Evolutionary conservation across 1,284 basidiomycete species (phyloP).

Genomic region (Ustilago hordei): DNA sequence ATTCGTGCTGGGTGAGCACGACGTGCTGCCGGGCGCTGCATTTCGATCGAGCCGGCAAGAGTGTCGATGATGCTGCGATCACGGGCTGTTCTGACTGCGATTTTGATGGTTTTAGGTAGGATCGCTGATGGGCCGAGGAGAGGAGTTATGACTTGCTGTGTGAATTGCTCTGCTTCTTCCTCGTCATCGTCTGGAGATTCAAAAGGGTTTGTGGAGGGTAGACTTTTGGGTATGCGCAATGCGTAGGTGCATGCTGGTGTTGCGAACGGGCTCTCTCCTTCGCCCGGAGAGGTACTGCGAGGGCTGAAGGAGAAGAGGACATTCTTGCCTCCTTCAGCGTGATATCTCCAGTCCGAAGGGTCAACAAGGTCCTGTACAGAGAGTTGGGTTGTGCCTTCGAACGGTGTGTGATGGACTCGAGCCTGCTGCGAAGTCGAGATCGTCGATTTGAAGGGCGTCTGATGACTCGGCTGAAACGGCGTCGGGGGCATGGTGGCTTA

Average conservation of each 20-base stretch:
- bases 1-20: conserved; percentile 29
- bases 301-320: conserved; percentile 40
- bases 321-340: conserved; percentile 54
- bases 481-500: conserved; percentile 41
- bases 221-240: conserved; percentile 34
- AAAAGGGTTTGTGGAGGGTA: not conserved
- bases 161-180: conserved; percentile 32
- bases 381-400: conserved; percentile 3
- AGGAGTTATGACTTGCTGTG: conserved; percentile 21
- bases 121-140: conserved; percentile 26
- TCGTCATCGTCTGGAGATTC: conserved; percentile 12
- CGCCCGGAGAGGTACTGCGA: not conserved
- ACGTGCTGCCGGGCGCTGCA: conserved; percentile 26
- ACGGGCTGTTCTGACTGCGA: conserved; percentile 14
- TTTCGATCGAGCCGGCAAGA: conserved; percentile 40
- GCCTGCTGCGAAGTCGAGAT: conserved; percentile 43
- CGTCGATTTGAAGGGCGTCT: conserved; percentile 54
- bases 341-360: conserved; percentile 46
- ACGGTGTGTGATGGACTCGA: conserved; percentile 24
- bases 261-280: conserved; percentile 17
- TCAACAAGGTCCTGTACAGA: conserved; percentile 29
- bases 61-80: conserved; percentile 36
- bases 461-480: conserved; percentile 43
- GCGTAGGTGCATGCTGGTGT: conserved; percentile 22
- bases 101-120: conserved; percentile 19